phyloP scores from a whole-genome alignment of 768 basidiomycete genomes.

The Tricholoma sp. region DNA sequence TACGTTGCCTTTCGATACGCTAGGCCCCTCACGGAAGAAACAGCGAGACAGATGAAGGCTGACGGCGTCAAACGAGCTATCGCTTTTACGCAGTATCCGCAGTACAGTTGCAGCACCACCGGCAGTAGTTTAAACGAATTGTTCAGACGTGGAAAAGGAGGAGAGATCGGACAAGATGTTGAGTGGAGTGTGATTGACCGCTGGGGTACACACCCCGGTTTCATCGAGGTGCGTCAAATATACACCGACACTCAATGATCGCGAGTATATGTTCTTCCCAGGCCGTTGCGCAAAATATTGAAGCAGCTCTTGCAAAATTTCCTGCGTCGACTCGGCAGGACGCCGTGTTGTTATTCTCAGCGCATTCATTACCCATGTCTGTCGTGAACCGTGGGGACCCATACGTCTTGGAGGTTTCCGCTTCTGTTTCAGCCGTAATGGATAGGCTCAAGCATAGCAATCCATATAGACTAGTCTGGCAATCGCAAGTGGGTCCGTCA shows the following conservation, averaged over 20 bases:
- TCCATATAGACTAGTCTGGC: conserved; percentile 95
- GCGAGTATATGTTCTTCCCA: conserved; percentile 26
- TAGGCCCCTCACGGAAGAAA: conserved; percentile 79
- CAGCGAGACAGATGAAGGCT: conserved; percentile 74
- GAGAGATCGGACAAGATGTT: conserved; percentile 57
- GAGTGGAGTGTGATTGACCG: conserved; percentile 98
- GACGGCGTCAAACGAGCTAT: conserved; percentile 92
- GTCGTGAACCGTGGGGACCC: conserved; percentile 99
- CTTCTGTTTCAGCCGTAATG: conserved; percentile 94
- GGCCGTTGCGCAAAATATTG: conserved; percentile 90
- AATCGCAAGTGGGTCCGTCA: conserved; percentile 93
- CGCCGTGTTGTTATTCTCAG: conserved; percentile 88
- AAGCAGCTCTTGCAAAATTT: conserved; percentile 76
- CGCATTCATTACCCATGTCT: conserved; percentile 96
- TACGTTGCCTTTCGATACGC: conserved; percentile 97
- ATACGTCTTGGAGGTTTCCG: conserved; percentile 92
- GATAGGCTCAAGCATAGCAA: conserved; percentile 70
- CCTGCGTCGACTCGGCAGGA: conserved; percentile 63
- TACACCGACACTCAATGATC: conserved; percentile 1
- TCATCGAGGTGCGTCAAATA: conserved; percentile 70
- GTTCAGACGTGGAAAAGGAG: conserved; percentile 57
- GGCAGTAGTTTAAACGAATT: conserved; percentile 97
- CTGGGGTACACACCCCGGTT: conserved; percentile 94
- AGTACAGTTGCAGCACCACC: conserved; percentile 97
- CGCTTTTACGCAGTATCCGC: conserved; percentile 98